Conservation (phyloP, 2,329 filamentous ascomycete genomes). For the Colletotrichum godetiae region DNA sequence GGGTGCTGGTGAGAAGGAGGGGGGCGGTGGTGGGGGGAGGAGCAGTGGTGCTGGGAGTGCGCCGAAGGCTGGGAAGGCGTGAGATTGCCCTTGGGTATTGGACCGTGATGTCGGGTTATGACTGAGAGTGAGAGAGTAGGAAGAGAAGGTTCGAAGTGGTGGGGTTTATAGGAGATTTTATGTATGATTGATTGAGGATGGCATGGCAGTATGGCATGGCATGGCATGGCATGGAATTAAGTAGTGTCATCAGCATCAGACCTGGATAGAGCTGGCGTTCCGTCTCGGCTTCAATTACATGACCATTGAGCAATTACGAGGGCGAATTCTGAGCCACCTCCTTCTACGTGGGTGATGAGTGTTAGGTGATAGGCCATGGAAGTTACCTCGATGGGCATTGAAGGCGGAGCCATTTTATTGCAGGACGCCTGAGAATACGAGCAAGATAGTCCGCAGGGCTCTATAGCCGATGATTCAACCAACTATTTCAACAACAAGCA, state of each 20-base stretch:
- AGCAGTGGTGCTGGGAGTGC: constrained; percentile 44
- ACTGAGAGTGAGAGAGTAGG: not conserved
- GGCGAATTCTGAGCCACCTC: not conserved
- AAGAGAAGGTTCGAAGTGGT: not conserved
- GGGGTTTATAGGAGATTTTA: too few species aligned
- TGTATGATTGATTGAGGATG: too few species aligned
- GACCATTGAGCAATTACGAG: not conserved
- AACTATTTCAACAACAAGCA: too few species aligned
- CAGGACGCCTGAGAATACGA: too few species aligned
- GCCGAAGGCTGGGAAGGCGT: constrained; percentile 44
- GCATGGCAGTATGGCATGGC: too few species aligned
- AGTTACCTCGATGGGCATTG: too few species aligned
- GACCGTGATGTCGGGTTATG: not conserved
- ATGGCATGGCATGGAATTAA: not conserved
- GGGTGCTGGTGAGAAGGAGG: constrained; percentile 45
- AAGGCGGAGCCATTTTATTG: too few species aligned
- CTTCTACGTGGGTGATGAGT: too few species aligned
- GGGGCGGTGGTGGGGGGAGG: constrained; percentile 42
- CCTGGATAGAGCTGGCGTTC: not conserved
- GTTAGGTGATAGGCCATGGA: too few species aligned
- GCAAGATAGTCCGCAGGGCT: too few species aligned
- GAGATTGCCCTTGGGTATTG: not conserved
- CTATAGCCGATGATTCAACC: too few species aligned
- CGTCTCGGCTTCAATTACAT: not conserved
- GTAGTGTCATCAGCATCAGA: constrained; percentile 4